Conservation (phyloP, 2,329 filamentous ascomycete genomes). For the Sphaerulina vaccinii region DNA sequence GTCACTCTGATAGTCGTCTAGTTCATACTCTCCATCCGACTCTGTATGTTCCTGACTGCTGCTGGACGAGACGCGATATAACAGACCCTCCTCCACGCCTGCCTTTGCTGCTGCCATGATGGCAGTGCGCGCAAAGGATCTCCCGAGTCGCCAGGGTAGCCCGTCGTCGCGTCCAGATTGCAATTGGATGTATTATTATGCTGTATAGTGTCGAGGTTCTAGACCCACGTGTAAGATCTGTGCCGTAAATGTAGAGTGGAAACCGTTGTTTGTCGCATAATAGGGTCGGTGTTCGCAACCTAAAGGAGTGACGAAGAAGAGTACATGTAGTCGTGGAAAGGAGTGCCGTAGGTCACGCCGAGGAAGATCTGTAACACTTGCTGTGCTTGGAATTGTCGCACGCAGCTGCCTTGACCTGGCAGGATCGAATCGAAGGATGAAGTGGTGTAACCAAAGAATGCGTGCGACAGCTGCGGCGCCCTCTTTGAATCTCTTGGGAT, state of each 20-base stretch:
- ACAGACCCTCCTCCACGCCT: slow-evolving; percentile 18
- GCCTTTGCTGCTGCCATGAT: slow-evolving; percentile 16
- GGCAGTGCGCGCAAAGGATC: background rate
- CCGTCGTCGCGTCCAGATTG: background rate
- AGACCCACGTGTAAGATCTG: background rate
- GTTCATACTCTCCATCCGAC: slow-evolving; percentile 15
- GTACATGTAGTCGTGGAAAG: background rate
- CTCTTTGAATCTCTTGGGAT: no score
- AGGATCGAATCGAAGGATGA: no score
- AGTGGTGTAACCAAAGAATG: no score
- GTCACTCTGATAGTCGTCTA: slow-evolving; percentile 19
- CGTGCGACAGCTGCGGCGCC: no score
- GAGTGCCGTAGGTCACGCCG: background rate
- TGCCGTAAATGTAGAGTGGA: background rate
- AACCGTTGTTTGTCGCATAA: background rate
- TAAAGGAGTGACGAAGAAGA: no score
- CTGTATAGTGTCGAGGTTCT: background rate
- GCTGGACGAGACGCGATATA: slow-evolving; percentile 12
- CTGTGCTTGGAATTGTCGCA: no score
- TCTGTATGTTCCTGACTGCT: slow-evolving; percentile 19
- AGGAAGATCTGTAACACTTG: no score
- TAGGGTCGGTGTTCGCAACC: background rate
- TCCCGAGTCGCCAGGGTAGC: background rate
- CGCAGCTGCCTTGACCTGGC: no score
- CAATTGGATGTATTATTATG: background rate